phyloP scores from a whole-genome alignment of 768 basidiomycete genomes.

The Agrocybe pediades region DNA sequence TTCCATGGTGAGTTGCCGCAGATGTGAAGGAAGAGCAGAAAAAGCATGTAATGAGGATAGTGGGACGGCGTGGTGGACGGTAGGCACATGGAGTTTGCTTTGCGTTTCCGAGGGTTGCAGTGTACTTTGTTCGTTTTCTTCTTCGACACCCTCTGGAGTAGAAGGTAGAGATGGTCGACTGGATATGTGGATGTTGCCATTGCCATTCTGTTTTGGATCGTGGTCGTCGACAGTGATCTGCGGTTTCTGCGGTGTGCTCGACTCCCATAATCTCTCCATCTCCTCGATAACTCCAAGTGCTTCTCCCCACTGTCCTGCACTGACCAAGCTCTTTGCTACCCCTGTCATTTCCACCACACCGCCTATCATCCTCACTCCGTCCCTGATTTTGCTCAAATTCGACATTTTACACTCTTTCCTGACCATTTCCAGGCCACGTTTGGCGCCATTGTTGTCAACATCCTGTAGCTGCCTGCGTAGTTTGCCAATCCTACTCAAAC shows the following conservation, averaged over 20 bases:
- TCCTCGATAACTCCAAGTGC: slow-evolving; percentile 77
- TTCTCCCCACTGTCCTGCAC: slow-evolving; percentile 85
- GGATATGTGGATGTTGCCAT: slow-evolving; percentile 19
- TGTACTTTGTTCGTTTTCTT: slow-evolving; percentile 13
- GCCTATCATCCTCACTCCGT: slow-evolving; percentile 63
- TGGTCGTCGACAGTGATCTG: slow-evolving; percentile 6
- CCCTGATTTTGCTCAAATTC: slow-evolving; percentile 59
- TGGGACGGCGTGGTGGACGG: slow-evolving; percentile 42
- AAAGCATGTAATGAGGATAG: slow-evolving; percentile 75
- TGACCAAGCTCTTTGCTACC: slow-evolving; percentile 73
- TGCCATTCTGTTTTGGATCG: slow-evolving; percentile 11
- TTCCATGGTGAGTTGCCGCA: slow-evolving; percentile 71
- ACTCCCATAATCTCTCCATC: slow-evolving; percentile 60
- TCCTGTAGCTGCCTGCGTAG: slow-evolving; percentile 73
- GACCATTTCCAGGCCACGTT: slow-evolving; percentile 78
- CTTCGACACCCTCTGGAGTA: slow-evolving; percentile 37
- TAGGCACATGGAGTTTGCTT: slow-evolving; percentile 17
- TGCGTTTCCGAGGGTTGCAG: slow-evolving; percentile 9
- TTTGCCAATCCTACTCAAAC: slow-evolving; percentile 72
- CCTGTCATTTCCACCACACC: slow-evolving; percentile 79
- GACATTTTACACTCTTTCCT: slow-evolving; percentile 60
- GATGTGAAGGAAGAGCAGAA: slow-evolving; percentile 69
- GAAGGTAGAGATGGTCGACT: slow-evolving; percentile 32
- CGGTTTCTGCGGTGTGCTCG: slow-evolving; percentile 4
- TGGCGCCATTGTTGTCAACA: slow-evolving; percentile 76